These are phyloP conservation scores for Coprinopsis sp. DNA, from an alignment of 768 basidiomycete genomes.

Conservation along the genomic window DNA sequence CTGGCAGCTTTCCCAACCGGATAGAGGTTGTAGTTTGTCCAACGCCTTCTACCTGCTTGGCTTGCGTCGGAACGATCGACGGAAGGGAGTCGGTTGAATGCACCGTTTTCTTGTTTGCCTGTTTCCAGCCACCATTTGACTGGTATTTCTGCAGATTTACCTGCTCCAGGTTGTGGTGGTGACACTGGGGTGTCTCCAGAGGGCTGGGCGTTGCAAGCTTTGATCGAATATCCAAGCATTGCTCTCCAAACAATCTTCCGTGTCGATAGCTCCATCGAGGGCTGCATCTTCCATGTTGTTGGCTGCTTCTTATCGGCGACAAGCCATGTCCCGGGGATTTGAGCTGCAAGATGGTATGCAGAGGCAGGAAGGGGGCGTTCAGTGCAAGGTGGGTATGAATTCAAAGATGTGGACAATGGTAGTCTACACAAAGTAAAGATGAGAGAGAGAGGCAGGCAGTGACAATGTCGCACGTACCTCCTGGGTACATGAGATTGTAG, in stretches of 20 bases:
- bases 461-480: constrained; percentile 33
- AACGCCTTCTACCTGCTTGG: background rate
- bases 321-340: constrained; percentile 63
- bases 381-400: constrained; percentile 28
- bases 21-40: constrained; percentile 2
- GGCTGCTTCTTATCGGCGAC: constrained; percentile 19
- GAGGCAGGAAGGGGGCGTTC: constrained; percentile 35
- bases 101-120: background rate
- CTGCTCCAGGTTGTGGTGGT: background rate
- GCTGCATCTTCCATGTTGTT: constrained; percentile 18
- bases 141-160: constrained; percentile 5
- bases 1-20: constrained; percentile 43
- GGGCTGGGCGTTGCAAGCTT: constrained; percentile 1
- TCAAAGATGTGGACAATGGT: constrained; percentile 41
- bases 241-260: constrained; percentile 74
- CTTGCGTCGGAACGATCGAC: background rate
- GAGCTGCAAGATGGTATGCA: constrained; percentile 68
- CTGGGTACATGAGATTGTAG: constrained; percentile 61
- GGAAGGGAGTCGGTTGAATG: background rate
- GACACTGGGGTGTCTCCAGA: background rate
- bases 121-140: constrained; percentile 8
- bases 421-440: constrained; percentile 49
- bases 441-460: constrained; percentile 1
- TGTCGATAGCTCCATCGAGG: constrained; percentile 44
- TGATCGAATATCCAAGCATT: constrained; percentile 33